A percentile compares a stretch with the other conserved stretches of the same genome.
Conservation (phyloP, 2,329 filamentous ascomycete species). For the Paraphoma sp. region DNA sequence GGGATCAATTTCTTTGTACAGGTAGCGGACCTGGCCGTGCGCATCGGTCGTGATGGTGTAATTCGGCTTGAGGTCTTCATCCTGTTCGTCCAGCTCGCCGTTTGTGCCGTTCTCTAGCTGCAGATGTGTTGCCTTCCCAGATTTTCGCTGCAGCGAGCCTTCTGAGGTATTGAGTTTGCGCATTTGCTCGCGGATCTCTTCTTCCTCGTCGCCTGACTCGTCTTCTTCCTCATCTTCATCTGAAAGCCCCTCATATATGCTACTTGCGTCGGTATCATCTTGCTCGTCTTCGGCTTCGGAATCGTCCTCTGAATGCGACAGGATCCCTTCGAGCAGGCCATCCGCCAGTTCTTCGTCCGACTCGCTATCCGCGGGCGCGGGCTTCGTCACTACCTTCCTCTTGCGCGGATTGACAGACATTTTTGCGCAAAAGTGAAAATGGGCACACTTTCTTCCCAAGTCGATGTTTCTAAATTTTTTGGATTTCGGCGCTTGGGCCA, state of each 20-base stretch:
- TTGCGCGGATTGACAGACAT: constrained; percentile 58
- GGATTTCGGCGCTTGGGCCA: constrained; percentile 28
- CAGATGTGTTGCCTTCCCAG: constrained; percentile 19
- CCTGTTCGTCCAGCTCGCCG: constrained; percentile 32
- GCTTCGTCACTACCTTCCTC: constrained; percentile 51
- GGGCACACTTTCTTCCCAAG: background rate
- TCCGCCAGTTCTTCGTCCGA: constrained; percentile 47
- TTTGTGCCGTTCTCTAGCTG: constrained; percentile 24
- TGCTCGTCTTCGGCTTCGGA: constrained; percentile 34
- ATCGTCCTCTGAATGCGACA: constrained; percentile 52
- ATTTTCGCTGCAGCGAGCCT: constrained; percentile 22
- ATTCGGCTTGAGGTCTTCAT: constrained; percentile 53
- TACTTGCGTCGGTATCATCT: constrained; percentile 39
- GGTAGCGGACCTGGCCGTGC: constrained; percentile 87
- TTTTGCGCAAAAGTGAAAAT: constrained; percentile 7
- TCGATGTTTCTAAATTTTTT: constrained; percentile 22
- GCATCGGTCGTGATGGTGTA: constrained; percentile 76
- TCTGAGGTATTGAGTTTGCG: constrained; percentile 50
- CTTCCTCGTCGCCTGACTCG: constrained; percentile 39
- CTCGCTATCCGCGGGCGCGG: constrained; percentile 36
- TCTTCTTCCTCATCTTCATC: constrained; percentile 40
- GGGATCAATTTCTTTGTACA: constrained; percentile 93
- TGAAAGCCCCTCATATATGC: constrained; percentile 39
- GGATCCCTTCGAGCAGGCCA: constrained; percentile 50
- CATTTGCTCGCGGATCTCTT: constrained; percentile 53